Percentiles rank a stretch among this genome's conserved stretches.
Evolutionary conservation across 345 rosid genomes (phyloP).

Genomic region (Clarkia xantiana): DNA sequence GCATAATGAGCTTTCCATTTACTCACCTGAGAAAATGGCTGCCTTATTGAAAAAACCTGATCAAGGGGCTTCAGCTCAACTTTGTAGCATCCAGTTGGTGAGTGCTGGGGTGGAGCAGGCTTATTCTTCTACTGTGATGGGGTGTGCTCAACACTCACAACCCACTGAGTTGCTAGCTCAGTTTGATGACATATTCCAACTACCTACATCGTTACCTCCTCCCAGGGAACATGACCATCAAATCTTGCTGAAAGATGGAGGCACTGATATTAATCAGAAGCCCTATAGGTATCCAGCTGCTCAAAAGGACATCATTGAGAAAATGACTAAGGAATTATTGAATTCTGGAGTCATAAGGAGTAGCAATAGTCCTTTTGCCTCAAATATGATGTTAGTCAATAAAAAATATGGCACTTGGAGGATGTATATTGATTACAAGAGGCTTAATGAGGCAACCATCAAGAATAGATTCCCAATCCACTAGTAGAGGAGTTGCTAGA

Average conservation of each 20-base stretch:
- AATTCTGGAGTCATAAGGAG: background rate
- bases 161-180: background rate
- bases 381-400: background rate
- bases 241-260: background rate
- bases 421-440: background rate
- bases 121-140: too few relatives aligned
- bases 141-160: background rate
- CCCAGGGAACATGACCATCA: background rate
- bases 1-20: too few relatives aligned
- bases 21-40: too few relatives aligned
- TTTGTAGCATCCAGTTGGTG: too few relatives aligned
- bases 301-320: background rate
- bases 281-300: background rate
- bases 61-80: too few relatives aligned
- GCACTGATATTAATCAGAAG: background rate
- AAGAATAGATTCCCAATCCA: background rate
- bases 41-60: too few relatives aligned
- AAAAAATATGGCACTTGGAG: background rate
- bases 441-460: background rate
- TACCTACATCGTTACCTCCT: background rate
- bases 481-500: background rate
- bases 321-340: background rate
- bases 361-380: background rate
- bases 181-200: background rate
- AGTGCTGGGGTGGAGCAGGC: too few relatives aligned